Evolutionary conservation across 2,329 filamentous ascomycete genomes (phyloP).

Genomic region (Aspergillus ibericus): DNA sequence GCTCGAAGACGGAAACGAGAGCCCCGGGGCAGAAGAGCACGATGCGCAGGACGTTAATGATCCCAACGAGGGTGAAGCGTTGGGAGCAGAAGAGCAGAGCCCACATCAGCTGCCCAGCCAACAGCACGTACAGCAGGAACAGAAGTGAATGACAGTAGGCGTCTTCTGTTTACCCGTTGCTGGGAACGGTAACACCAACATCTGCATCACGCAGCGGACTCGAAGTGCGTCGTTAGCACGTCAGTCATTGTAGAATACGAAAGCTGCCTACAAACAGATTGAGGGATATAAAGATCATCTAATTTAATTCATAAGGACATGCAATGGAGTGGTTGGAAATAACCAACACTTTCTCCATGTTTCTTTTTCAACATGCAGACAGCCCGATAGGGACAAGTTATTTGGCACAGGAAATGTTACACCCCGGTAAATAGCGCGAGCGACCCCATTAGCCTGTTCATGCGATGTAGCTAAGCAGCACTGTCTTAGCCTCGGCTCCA

Average conservation of each 20-base stretch:
- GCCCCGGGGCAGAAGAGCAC: slow-evolving; percentile 12
- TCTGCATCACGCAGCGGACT: no score
- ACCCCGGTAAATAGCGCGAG: not conserved
- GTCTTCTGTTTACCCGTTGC: not conserved
- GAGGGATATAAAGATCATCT: slow-evolving; percentile 8
- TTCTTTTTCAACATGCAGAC: slow-evolving; percentile 3
- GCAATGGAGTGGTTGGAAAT: not conserved
- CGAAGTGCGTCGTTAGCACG: no score
- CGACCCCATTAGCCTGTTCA: slow-evolving; percentile 12
- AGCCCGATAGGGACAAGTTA: not conserved
- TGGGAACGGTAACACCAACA: not conserved
- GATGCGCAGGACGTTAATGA: slow-evolving; percentile 12
- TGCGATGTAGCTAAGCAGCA: slow-evolving; percentile 51
- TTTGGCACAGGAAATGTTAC: not conserved
- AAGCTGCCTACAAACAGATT: not conserved
- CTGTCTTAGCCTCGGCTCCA: slow-evolving; percentile 56
- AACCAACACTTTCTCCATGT: not conserved
- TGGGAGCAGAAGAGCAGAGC: not conserved
- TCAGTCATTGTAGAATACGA: no score
- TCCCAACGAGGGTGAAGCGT: not conserved
- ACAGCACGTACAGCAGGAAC: not conserved
- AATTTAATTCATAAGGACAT: slow-evolving; percentile 17
- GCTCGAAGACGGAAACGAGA: slow-evolving; percentile 14
- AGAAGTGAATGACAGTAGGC: not conserved
- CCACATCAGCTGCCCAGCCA: not conserved